A percentile compares a stretch with the other conserved stretches of the same genome.
phyloP scores from a whole-genome alignment of 2,329 filamentous ascomycete species.

The Calycina herbarum region DNA sequence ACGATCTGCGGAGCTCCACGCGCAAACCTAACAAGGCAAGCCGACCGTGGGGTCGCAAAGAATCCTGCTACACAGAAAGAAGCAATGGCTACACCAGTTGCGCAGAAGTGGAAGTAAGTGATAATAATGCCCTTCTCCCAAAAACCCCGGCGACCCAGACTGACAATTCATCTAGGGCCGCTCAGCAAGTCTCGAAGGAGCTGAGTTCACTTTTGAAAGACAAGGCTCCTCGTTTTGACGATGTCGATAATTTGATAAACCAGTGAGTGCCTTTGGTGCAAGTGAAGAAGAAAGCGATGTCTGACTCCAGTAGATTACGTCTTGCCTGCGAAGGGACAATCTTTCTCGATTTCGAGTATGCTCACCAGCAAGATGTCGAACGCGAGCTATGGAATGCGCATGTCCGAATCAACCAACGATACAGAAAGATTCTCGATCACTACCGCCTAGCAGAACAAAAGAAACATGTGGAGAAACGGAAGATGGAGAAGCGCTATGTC shows the following conservation, averaged over 20 bases:
- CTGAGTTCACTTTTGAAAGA: slow-evolving; percentile 49
- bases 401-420: slow-evolving; percentile 73
- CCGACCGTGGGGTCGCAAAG: slow-evolving; percentile 49
- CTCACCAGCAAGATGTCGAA: slow-evolving; percentile 65
- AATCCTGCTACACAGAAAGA: slow-evolving; percentile 20
- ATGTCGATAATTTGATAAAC: slow-evolving; percentile 43
- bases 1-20: slow-evolving; percentile 43
- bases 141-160: background rate
- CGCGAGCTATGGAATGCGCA: slow-evolving; percentile 77
- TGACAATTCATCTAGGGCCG: slow-evolving; percentile 35
- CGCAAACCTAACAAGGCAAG: slow-evolving; percentile 57
- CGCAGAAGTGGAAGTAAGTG: slow-evolving; percentile 52
- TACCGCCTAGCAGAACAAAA: slow-evolving; percentile 46
- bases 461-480: slow-evolving; percentile 66
- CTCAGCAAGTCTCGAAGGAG: slow-evolving; percentile 49
- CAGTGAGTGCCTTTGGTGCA: slow-evolving; percentile 29
- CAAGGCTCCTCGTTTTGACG: slow-evolving; percentile 47
- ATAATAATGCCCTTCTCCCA: slow-evolving; percentile 30
- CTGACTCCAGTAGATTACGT: slow-evolving; percentile 34
- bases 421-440: slow-evolving; percentile 66
- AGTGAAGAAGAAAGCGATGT: background rate
- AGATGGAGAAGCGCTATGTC: slow-evolving; percentile 77
- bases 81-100: slow-evolving; percentile 38
- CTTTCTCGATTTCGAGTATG: slow-evolving; percentile 69
- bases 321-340: slow-evolving; percentile 70